A percentile compares a stretch with the other conserved stretches of the same genome.
Evolutionary conservation across 768 basidiomycete species (phyloP).

Genomic region (Suillus subluteus): DNA sequence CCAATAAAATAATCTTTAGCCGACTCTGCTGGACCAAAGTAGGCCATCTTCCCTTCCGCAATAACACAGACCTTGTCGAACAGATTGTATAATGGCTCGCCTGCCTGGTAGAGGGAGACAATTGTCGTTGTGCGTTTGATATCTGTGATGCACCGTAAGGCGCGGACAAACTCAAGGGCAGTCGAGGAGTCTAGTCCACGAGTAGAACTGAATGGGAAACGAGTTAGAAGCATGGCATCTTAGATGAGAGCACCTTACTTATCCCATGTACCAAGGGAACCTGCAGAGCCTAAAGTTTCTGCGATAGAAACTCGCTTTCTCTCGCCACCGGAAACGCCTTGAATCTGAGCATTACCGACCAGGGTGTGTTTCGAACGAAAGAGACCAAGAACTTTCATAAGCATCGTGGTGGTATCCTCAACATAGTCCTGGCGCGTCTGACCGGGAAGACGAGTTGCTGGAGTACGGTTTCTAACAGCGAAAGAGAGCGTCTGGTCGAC

Average conservation of each 20-base stretch:
- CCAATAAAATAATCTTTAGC: conserved; percentile 63
- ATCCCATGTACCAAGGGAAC: background rate
- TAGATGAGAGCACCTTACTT: background rate
- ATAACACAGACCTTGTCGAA: conserved; percentile 77
- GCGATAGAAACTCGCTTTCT: conserved; percentile 85
- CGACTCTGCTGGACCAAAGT: conserved; percentile 56
- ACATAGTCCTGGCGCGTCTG: conserved; percentile 40
- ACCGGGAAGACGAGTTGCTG: conserved; percentile 51
- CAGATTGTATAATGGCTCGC: conserved; percentile 62
- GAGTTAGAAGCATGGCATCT: background rate
- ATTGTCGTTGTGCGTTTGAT: conserved; percentile 57
- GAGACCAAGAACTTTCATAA: conserved; percentile 77
- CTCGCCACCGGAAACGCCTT: conserved; percentile 77
- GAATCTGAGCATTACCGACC: conserved; percentile 83
- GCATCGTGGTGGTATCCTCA: conserved; percentile 42
- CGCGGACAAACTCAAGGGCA: conserved; percentile 73
- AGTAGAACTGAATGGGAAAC: conserved; percentile 67
- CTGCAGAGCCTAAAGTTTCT: conserved; percentile 64
- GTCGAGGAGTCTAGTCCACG: conserved; percentile 73
- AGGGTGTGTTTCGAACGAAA: conserved; percentile 70
- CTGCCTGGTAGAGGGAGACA: conserved; percentile 86
- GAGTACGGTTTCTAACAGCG: conserved; percentile 69
- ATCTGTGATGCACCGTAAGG: conserved; percentile 71
- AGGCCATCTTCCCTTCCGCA: conserved; percentile 62
- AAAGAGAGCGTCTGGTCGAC: conserved; percentile 77